Conservation (phyloP, 2,329 filamentous ascomycete genomes). For the Epichloe typhina region DNA sequence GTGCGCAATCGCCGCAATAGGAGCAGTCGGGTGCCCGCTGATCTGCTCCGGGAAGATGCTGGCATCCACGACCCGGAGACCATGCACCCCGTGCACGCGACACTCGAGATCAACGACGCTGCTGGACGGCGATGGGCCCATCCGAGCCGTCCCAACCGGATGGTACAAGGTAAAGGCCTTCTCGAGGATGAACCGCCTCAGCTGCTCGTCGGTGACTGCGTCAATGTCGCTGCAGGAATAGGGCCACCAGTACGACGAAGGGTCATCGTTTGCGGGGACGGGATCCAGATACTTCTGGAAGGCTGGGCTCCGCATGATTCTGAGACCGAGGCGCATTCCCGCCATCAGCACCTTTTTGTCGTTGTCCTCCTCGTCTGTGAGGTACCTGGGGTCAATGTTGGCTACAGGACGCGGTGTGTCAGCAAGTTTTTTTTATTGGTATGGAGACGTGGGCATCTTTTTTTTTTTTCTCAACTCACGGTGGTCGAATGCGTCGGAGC, state of each 20-base stretch:
- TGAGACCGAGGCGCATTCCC: conserved; percentile 7
- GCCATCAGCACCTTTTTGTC: conserved; percentile 10
- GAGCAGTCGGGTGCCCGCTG: conserved; percentile 11
- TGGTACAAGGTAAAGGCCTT: conserved; percentile 11
- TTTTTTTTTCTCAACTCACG: conserved; percentile 4
- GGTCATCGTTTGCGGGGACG: conserved; percentile 7
- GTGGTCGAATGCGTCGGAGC: conserved; percentile 9
- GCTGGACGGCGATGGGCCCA: conserved; percentile 6
- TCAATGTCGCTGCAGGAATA: conserved; percentile 9
- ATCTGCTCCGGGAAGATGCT: conserved; percentile 33
- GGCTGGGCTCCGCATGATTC: conserved; percentile 7
- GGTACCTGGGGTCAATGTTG: conserved; percentile 10
- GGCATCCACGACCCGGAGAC: conserved; percentile 45
- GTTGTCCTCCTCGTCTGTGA: conserved; percentile 10
- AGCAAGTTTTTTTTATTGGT: neutral
- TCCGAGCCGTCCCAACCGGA: conserved; percentile 10
- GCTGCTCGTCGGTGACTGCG: conserved; percentile 9
- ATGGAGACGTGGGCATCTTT: neutral
- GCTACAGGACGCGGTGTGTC: conserved; percentile 1
- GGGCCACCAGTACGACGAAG: conserved; percentile 10
- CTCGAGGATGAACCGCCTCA: conserved; percentile 8
- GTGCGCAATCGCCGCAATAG: conserved; percentile 10
- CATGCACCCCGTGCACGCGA: conserved; percentile 36
- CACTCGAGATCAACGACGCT: conserved; percentile 34
- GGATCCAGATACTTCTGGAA: conserved; percentile 8